A percentile compares a stretch with the other conserved stretches of the same genome.
phyloP scores from a whole-genome alignment of 352 stramenopile genomes.

The Globisporangium alternatum region DNA sequence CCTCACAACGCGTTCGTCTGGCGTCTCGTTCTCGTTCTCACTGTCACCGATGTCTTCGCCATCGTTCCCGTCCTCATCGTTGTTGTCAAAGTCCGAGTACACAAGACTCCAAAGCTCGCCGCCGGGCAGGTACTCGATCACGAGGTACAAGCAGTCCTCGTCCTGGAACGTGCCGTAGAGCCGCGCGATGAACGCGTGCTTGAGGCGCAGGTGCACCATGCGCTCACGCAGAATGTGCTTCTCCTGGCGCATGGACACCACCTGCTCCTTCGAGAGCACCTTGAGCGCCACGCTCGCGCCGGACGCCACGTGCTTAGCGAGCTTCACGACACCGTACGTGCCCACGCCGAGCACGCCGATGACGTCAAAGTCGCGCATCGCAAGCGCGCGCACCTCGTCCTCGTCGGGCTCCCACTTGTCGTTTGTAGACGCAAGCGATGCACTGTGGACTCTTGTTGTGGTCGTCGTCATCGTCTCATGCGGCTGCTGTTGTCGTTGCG shows the following conservation, averaged over 20 bases:
- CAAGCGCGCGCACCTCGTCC: slow-evolving; percentile 33
- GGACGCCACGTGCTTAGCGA: slow-evolving; percentile 59
- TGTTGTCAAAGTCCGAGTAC: slow-evolving; percentile 48
- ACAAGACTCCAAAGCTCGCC: slow-evolving; percentile 80
- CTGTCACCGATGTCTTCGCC: slow-evolving; percentile 6
- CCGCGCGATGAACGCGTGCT: slow-evolving; percentile 65
- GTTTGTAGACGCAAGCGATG: too few species aligned
- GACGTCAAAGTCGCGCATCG: slow-evolving; percentile 61
- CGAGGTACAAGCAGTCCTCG: slow-evolving; percentile 75
- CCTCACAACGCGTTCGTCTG: neutral
- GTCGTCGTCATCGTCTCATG: neutral
- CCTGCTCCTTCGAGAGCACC: slow-evolving; percentile 68
- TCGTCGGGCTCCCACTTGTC: slow-evolving; percentile 29
- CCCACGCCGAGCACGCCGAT: slow-evolving; percentile 69
- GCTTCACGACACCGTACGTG: slow-evolving; percentile 78
- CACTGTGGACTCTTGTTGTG: neutral
- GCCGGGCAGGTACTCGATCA: slow-evolving; percentile 75
- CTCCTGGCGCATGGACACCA: slow-evolving; percentile 71
- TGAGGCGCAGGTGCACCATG: slow-evolving; percentile 56
- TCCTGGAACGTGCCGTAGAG: slow-evolving; percentile 85
- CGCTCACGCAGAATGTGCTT: slow-evolving; percentile 79
- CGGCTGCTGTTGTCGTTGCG: slow-evolving; percentile 5
- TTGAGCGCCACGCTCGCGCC: slow-evolving; percentile 72
- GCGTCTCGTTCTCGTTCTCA: neutral
- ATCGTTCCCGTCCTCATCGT: slow-evolving; percentile 23